These are phyloP conservation scores for Nemania serpens DNA, from an alignment of 2,329 filamentous ascomycete genomes.

Conservation along the genomic window DNA sequence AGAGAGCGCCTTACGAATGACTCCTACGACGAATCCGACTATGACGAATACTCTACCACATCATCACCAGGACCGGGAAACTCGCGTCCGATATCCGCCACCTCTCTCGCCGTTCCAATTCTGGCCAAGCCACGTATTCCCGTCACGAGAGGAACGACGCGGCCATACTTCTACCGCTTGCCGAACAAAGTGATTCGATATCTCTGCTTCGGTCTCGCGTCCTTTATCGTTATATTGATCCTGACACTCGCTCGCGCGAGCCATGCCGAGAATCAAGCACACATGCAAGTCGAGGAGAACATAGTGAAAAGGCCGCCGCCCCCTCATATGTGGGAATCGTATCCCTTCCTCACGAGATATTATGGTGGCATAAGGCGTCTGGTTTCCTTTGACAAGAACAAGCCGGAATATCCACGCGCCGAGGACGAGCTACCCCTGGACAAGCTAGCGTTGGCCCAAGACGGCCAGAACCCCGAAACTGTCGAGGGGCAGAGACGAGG, in stretches of 20 bases:
- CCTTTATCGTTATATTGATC: constrained; percentile 76
- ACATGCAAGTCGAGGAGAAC: constrained; percentile 62
- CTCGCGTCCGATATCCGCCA: constrained; percentile 59
- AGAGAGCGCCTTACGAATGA: constrained; percentile 60
- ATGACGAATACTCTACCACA: constrained; percentile 47
- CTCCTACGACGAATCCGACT: constrained; percentile 50
- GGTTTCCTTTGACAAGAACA: constrained; percentile 66
- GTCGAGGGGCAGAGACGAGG: constrained; percentile 31
- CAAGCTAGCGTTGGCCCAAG: constrained; percentile 45
- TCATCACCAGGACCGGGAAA: constrained; percentile 54
- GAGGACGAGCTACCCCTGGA: constrained; percentile 61
- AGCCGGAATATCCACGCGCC: constrained; percentile 78
- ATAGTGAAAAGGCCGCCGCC: constrained; percentile 54
- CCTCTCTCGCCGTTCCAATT: constrained; percentile 49
- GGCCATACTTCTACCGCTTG: constrained; percentile 60
- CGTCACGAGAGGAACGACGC: constrained; percentile 40
- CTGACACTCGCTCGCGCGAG: constrained; percentile 75
- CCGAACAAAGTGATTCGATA: constrained; percentile 77
- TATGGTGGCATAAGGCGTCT: constrained; percentile 84
- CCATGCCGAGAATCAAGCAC: constrained; percentile 67
- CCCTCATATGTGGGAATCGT: constrained; percentile 80
- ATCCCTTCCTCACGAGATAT: constrained; percentile 84
- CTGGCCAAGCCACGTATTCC: constrained; percentile 43
- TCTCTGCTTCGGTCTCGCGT: constrained; percentile 73
- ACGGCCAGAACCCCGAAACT: constrained; percentile 38